phyloP scores from a whole-genome alignment of 1,139 yeast genomes.

The Candida tropicalis region DNA sequence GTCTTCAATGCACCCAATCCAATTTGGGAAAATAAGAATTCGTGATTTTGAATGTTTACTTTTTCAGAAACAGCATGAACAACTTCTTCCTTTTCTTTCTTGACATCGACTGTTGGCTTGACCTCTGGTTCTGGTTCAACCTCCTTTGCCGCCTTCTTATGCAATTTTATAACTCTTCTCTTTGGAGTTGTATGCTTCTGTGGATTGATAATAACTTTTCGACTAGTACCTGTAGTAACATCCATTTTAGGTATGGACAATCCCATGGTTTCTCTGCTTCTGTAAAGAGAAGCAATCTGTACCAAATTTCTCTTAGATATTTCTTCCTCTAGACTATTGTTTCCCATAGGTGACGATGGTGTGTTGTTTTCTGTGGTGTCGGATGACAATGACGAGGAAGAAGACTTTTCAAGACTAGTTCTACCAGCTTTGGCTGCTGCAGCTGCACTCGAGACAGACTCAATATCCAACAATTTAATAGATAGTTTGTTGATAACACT shows the following conservation, averaged over 20 bases:
- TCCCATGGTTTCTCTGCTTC: constrained; percentile 2
- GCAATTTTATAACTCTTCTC: constrained; percentile 50
- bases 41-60: not conserved
- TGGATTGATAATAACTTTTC: constrained; percentile 1
- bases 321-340: constrained; percentile 2
- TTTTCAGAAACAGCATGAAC: constrained; percentile 1
- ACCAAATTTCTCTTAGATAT: constrained; percentile 1
- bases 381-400: not conserved
- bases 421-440: not conserved
- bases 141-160: constrained; percentile 18
- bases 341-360: not conserved
- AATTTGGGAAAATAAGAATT: constrained; percentile 1
- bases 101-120: not conserved
- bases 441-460: not conserved
- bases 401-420: not conserved
- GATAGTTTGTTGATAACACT: constrained; percentile 77
- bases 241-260: constrained; percentile 33
- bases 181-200: constrained; percentile 39
- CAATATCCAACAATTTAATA: constrained; percentile 1
- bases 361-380: not conserved
- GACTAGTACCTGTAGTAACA: constrained; percentile 22
- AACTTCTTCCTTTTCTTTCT: not conserved
- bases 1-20: constrained; percentile 4
- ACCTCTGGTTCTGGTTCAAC: not conserved
- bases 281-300: constrained; percentile 1